Evolutionary conservation across 139 green algal genomes (phyloP), one percentile per base, ranked within the genome.

Genomic region (Chlamydomonas sp.): DNA sequence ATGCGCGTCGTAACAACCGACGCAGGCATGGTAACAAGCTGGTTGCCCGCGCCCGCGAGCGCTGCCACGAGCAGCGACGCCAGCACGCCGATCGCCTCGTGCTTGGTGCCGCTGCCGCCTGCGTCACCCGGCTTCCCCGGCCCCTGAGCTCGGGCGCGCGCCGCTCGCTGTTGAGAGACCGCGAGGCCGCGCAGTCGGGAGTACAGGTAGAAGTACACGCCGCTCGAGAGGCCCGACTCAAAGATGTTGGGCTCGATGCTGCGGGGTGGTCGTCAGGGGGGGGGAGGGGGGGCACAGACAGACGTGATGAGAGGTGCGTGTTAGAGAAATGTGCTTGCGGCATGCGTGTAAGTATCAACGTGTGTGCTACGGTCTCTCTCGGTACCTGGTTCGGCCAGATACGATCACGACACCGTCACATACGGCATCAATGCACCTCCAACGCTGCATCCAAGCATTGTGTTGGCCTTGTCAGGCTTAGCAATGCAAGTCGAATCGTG

Each of bases 1-100:
- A 97, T 94, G 36, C 87, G 80, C 0, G 89, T 96, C 8, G 90
- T 85, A 6, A 96, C 76, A 57, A 95, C 84, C 79, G 89, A 95
- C 3, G 92, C 95, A 26, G 92, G 92, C 73, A 91, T 94, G 43
- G 92, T 98, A 47, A 90, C 64, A 26, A 96, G 77, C 72, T 94
- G 87, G 73, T 95, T 95, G 65, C 83, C 81, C 5, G 77, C 81
- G 38, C 87, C 90, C 2, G 90, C 89, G 6, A 86, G 26, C 10
- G 83, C 73, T 1, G 90, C 86, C 47, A 95, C 81, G 26, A 86
- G 48, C 57, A 96, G 76, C 0, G 87, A 93, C 24, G 82, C 73
- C 0, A 78, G 58, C 16, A 94, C 75, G 8, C 82, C 79, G n/a
- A 95, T 82, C 6, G 36, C 22, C 37, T 28, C 5, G 34, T 37